These are phyloP conservation scores for Solanum hybrid DNA, from an alignment of 305 asterid genomes.

Conservation along the genomic window DNA sequence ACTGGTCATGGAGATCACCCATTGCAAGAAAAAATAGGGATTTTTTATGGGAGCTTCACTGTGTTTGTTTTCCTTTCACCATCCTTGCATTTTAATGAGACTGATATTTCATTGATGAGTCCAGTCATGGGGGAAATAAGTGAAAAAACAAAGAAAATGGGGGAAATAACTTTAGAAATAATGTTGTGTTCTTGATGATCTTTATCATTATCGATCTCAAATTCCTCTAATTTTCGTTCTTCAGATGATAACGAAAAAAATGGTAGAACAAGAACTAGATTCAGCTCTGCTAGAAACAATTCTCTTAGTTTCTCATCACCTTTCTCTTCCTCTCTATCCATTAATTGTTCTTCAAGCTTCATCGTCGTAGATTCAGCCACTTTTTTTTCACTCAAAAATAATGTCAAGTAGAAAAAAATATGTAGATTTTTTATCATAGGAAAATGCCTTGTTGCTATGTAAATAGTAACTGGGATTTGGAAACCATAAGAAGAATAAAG, in stretches of 20 bases:
- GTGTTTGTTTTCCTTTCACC: neutral
- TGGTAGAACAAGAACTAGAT: constrained; percentile 30
- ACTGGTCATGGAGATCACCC: neutral
- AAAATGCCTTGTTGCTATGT: neutral
- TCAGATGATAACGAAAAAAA: constrained; percentile 28
- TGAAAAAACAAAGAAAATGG: neutral
- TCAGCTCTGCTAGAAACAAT: constrained; percentile 21
- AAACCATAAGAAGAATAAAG: neutral
- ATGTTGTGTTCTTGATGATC: neutral
- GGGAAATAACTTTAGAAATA: neutral
- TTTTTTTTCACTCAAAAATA: neutral
- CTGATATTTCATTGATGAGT: neutral
- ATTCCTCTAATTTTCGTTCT: constrained; percentile 13
- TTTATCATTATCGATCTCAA: neutral
- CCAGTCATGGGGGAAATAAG: neutral
- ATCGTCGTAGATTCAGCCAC: neutral
- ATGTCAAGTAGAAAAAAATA: neutral
- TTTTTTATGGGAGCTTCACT: neutral
- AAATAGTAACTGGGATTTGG: neutral
- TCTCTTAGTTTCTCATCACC: constrained; percentile 1
- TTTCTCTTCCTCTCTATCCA: neutral
- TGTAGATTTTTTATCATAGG: neutral
- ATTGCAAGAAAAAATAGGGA: neutral
- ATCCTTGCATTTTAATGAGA: neutral
- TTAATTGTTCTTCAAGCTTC: neutral